Evolutionary conservation across 305 asterid genomes (phyloP).

Genomic region (Fraxinus latifolia): DNA sequence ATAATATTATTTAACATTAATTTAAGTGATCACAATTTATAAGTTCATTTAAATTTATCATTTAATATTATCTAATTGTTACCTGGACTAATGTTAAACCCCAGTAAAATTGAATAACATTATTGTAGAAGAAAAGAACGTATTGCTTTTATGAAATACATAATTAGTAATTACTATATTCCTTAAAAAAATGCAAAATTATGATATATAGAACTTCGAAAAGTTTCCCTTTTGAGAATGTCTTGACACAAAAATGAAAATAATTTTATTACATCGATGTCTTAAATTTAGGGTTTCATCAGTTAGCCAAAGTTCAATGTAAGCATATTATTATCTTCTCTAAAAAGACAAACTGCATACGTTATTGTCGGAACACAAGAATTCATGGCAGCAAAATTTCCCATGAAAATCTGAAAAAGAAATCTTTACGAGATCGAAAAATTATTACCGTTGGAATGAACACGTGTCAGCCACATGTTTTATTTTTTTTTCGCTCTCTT

Average conservation of each 20-base stretch:
- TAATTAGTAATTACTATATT: too few relatives aligned
- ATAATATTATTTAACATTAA: too few relatives aligned
- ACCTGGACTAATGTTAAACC: background rate
- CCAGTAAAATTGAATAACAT: too few relatives aligned
- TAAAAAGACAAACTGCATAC: background rate
- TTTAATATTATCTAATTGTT: too few relatives aligned
- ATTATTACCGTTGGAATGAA: constrained; percentile 57
- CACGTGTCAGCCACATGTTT: constrained; percentile 74
- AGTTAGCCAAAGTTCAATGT: background rate
- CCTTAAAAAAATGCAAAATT: too few relatives aligned
- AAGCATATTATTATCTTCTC: background rate
- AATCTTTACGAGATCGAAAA: constrained; percentile 25
- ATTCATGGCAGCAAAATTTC: background rate
- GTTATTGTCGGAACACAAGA: background rate
- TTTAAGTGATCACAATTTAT: too few relatives aligned
- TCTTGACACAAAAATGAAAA: background rate
- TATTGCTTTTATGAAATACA: too few relatives aligned
- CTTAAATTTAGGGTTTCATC: background rate
- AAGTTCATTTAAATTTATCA: too few relatives aligned
- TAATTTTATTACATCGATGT: background rate
- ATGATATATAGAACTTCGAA: background rate
- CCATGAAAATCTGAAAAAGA: constrained; percentile 3
- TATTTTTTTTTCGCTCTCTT: constrained; percentile 4
- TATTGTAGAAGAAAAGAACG: too few relatives aligned
- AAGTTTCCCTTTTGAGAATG: background rate